Conservation (phyloP, 2,329 filamentous ascomycete species). For the Pestalotiopsis sp. region DNA sequence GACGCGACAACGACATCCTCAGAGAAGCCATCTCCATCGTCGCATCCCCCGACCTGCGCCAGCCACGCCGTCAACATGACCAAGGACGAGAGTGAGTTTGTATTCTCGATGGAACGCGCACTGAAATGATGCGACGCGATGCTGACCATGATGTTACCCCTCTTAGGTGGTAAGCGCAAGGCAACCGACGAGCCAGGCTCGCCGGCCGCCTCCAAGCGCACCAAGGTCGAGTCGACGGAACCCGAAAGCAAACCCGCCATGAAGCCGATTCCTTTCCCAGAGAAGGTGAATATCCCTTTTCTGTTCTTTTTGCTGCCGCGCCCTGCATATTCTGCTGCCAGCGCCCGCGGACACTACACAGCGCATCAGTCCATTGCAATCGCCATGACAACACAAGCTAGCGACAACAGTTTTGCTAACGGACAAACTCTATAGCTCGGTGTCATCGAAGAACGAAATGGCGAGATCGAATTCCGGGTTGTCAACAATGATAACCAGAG, state of each 20-base stretch:
- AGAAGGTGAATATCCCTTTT: conserved; percentile 63
- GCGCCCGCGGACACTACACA: neutral
- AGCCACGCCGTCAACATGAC: conserved; percentile 27
- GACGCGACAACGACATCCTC: neutral
- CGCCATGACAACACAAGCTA: neutral
- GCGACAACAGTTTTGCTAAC: conserved; percentile 26
- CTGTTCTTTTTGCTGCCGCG: neutral
- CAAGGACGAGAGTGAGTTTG: conserved; percentile 44
- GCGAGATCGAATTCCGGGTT: conserved; percentile 95
- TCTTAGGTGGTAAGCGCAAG: conserved; percentile 69
- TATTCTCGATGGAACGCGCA: neutral
- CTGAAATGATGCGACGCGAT: neutral
- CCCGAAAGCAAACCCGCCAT: conserved; percentile 54
- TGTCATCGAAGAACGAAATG: conserved; percentile 89
- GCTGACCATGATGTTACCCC: conserved; percentile 12
- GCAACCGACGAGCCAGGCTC: conserved; percentile 68
- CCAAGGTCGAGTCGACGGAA: conserved; percentile 55
- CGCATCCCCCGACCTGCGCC: neutral
- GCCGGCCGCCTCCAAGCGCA: conserved; percentile 65
- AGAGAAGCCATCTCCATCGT: neutral
- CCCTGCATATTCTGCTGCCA: neutral
- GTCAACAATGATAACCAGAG: conserved; percentile 93
- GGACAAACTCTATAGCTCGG: conserved; percentile 61
- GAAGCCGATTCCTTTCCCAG: conserved; percentile 81
- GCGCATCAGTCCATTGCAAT: neutral